Evolutionary conservation across 345 rosid genomes (phyloP).

Genomic region (Bruguiera parviflora): DNA sequence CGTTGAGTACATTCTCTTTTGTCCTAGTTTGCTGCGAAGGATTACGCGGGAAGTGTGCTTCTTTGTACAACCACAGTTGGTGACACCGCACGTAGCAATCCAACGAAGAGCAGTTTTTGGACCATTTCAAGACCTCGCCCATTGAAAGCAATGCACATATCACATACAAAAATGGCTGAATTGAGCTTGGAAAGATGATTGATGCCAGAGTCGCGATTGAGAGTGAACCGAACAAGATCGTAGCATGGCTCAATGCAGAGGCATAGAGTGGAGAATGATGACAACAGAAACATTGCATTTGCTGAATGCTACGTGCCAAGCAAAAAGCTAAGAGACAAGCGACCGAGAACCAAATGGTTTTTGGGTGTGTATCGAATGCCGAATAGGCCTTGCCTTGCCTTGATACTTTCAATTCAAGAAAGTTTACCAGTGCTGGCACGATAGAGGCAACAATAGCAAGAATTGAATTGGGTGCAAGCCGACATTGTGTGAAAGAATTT

Average conservation of each 20-base stretch:
- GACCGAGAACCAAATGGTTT: not conserved
- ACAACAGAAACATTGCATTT: not conserved
- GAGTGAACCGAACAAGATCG: not conserved
- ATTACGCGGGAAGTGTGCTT: not conserved
- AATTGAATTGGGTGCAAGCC: not conserved
- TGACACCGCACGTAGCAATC: not conserved
- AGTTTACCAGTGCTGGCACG: not conserved
- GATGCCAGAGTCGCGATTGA: not conserved
- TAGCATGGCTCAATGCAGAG: not conserved
- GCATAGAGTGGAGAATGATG: not conserved
- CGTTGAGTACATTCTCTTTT: not conserved
- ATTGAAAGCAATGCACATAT: not conserved
- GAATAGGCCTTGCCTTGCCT: not conserved
- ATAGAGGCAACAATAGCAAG: not conserved
- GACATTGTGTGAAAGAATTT: not conserved
- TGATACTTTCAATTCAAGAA: slow-evolving; percentile 6
- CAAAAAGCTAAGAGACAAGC: not conserved
- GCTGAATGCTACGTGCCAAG: not conserved
- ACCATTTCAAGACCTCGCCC: not conserved
- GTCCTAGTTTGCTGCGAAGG: not conserved
- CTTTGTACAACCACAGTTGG: not conserved
- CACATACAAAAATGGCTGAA: not conserved
- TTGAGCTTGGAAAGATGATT: not conserved
- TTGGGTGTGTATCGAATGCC: not conserved
- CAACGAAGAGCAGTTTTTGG: not conserved